A percentile compares a stretch with the other conserved stretches of the same genome.
phyloP scores from a whole-genome alignment of 495 filamentous ascomycete species.

The Neurospora sublineolata region DNA sequence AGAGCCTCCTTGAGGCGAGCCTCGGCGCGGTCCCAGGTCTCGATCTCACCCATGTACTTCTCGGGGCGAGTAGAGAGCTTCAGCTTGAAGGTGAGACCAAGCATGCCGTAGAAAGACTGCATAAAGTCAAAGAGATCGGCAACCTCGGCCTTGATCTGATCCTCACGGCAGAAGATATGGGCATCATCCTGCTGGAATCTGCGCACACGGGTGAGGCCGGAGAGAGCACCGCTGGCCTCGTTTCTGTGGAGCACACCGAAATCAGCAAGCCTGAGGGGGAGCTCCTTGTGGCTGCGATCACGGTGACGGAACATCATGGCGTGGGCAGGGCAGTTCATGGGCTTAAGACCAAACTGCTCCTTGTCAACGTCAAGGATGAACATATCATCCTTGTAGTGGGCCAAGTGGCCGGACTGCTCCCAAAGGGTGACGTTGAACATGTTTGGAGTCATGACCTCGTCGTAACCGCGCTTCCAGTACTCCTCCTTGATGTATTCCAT shows the following conservation, averaged over 20 bases:
- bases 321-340: constrained; percentile 84
- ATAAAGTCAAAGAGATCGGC: constrained; percentile 83
- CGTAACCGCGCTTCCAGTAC: constrained; percentile 89
- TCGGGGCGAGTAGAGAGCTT: constrained; percentile 93
- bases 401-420: constrained; percentile 92
- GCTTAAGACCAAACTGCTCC: constrained; percentile 76
- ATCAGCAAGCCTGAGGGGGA: constrained; percentile 84
- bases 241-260: constrained; percentile 94
- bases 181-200: constrained; percentile 93
- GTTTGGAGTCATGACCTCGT: constrained; percentile 91
- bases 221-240: constrained; percentile 84
- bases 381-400: constrained; percentile 95
- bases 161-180: constrained; percentile 55
- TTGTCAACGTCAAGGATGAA: constrained; percentile 88
- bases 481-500: constrained; percentile 68
- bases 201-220: constrained; percentile 80
- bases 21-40: constrained; percentile 83
- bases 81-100: constrained; percentile 92
- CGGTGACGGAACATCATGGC: constrained; percentile 27
- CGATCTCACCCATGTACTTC: constrained; percentile 75
- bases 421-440: constrained; percentile 87
- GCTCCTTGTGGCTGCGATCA: constrained; percentile 73
- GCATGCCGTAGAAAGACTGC: constrained; percentile 67
- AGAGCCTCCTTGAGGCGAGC: constrained; percentile 63
- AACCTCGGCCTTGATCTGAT: constrained; percentile 69